These are phyloP conservation scores for Capsicum chinense DNA, from an alignment of 257 asterid species.

Conservation along the genomic window DNA sequence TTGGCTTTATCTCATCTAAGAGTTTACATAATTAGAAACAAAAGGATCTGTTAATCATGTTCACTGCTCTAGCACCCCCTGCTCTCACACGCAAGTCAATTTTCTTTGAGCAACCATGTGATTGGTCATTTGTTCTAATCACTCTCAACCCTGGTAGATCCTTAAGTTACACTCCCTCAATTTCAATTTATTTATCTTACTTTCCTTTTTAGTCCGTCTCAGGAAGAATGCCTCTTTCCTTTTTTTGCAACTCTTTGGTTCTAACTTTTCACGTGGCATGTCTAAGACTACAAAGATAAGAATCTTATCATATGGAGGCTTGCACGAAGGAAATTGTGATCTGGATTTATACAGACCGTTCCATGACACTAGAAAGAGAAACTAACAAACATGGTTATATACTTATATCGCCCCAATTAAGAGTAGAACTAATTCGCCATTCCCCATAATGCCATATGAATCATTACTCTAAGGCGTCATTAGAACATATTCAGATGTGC, in stretches of 20 bases:
- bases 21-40: background rate
- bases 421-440: background rate
- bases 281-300: background rate
- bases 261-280: too few species aligned
- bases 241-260: too few species aligned
- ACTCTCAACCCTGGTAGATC: background rate
- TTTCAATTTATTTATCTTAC: too few species aligned
- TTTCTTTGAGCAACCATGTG: background rate
- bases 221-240: too few species aligned
- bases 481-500: background rate
- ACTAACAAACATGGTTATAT: background rate
- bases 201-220: too few species aligned
- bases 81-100: conserved; percentile 12
- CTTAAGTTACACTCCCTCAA: background rate
- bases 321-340: background rate
- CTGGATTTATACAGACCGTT: background rate
- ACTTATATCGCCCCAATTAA: background rate
- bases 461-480: background rate
- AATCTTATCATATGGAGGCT: background rate
- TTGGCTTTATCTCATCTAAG: background rate
- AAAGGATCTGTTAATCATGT: background rate
- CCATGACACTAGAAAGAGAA: background rate
- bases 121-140: conserved; percentile 1
- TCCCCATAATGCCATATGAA: background rate
- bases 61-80: background rate